Evolutionary conservation across 306 rosid genomes (phyloP), one percentile per base, ranked within the genome.

Genomic region (Sophora flavescens): DNA sequence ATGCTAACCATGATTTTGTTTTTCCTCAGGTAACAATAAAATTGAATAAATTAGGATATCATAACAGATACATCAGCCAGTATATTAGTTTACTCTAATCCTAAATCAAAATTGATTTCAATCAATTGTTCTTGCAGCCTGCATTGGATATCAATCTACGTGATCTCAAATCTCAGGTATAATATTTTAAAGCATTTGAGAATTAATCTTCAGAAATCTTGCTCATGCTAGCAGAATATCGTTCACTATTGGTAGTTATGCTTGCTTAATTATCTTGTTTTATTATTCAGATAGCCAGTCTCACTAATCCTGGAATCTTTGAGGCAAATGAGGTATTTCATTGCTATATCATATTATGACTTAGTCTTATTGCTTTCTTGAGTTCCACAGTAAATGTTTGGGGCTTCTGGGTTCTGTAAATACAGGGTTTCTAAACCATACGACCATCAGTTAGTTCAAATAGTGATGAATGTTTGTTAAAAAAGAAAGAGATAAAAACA

Each of bases 271-370:
- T 70, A 16, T 68, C 38, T 51, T 72, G 45, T 58, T 36, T 44
- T 62, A 59, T 70, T 58, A 17, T 78, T 78, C 96, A 94, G 98
- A 85, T 92, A 59, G 86, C 67, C 83, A 85, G 95, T 78, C 87
- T 92, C 84, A 42, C 89, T 56, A 94, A 94, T 82, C 97, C 98
- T 72, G 96, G 98, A 71, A 60, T 83, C 66, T 86, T 94, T n/a
- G 92, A 90, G 83, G 98, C 95, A 82, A 90, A 90, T 79, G 88
- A 90, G 97, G 98, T 94, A 92, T 85, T n/a, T 18, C 82, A 63
- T 60, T 16, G 28, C 18, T 2, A 42, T 48, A 50, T 13, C 16
- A 14, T 14, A n/a, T 51, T 52, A 6, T 75, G 58, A 68, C 72
- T 50, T 44, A 11, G 39, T 66, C 45, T 28, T 70, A 53, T 64